A percentile compares a stretch with the other conserved stretches of the same genome.
Conservation (phyloP, 148 eudicot species). For the Limonium bicolor region DNA sequence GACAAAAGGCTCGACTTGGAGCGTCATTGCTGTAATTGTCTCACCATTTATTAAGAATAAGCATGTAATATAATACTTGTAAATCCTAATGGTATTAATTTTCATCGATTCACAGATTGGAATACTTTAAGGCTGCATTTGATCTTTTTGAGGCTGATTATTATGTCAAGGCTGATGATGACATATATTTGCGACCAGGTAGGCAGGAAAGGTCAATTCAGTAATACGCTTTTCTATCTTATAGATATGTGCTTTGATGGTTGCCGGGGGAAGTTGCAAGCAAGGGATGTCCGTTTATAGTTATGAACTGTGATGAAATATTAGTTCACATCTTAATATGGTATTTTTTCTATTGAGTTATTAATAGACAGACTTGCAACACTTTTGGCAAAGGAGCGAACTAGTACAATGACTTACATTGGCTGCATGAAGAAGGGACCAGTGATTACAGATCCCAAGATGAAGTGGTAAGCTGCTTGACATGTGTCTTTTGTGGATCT, state of each 20-base stretch:
- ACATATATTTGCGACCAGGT: constrained; percentile 69
- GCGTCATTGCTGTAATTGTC: no score
- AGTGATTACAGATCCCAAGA: constrained; percentile 61
- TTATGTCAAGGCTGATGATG: constrained; percentile 71
- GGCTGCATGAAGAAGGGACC: constrained; percentile 86
- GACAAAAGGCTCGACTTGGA: no score
- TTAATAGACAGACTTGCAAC: constrained; percentile 56
- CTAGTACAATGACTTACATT: constrained; percentile 38
- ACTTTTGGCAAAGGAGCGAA: constrained; percentile 61
- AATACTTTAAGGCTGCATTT: constrained; percentile 58
- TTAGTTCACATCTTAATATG: constrained; percentile 1
- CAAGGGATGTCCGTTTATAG: no score
- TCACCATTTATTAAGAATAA: no score
- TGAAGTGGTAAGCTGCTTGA: constrained; percentile 40
- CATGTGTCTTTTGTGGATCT: neutral
- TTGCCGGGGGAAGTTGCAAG: no score
- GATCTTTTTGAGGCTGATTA: constrained; percentile 53
- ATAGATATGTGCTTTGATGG: no score
- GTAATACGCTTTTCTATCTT: neutral
- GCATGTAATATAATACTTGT: no score
- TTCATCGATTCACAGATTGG: constrained; percentile 50
- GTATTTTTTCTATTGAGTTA: neutral
- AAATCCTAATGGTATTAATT: no score
- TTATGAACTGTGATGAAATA: no score
- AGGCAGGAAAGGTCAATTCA: neutral